phyloP scores from a whole-genome alignment of 176 grass and related monocot genomes.

The Dactylis glomerata region DNA sequence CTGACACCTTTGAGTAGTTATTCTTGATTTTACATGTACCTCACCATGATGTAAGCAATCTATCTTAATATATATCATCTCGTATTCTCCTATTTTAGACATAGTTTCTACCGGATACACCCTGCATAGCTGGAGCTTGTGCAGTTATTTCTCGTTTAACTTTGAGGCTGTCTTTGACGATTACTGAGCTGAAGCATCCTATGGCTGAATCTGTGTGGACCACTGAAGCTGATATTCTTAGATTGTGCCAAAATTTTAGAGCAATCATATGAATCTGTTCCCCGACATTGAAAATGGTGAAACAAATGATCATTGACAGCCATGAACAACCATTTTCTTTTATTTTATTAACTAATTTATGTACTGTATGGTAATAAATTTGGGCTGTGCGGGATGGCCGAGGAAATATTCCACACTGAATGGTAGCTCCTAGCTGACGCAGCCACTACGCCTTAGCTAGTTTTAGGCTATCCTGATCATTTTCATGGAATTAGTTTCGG shows the following conservation, averaged over 20 bases:
- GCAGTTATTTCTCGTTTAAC: neutral
- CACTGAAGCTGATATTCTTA: neutral
- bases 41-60: slow-evolving; percentile 13
- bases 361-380: neutral
- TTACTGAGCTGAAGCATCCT: neutral
- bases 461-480: no score
- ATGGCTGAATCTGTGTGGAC: neutral
- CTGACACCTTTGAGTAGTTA: neutral
- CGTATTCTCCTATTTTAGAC: neutral
- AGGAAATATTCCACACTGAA: no score
- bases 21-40: neutral
- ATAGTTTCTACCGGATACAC: neutral
- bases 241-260: neutral
- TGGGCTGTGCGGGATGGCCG: no score
- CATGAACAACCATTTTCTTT: slow-evolving; percentile 11
- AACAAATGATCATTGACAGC: neutral
- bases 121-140: neutral
- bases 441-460: no score
- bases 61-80: neutral
- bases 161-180: neutral
- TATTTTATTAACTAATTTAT: neutral
- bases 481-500: no score
- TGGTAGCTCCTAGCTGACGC: no score
- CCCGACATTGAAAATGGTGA: slow-evolving; percentile 8
- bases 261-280: neutral